Conservation (phyloP, 306 rosid genomes). For the Castanea crenata region DNA sequence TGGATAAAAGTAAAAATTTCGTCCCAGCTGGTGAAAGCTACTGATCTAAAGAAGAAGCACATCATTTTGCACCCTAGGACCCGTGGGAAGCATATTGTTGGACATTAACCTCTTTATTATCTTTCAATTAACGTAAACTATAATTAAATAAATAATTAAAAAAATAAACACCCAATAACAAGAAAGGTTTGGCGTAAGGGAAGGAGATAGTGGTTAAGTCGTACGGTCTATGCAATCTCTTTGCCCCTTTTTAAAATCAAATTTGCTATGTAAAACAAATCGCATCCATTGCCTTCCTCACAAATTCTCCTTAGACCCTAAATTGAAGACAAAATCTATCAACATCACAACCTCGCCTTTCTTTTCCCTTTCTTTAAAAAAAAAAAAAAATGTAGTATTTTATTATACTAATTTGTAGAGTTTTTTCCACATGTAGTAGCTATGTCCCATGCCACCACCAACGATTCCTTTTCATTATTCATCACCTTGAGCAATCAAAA, state of each 20-base stretch:
- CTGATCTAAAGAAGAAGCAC: background rate
- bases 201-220: conserved; percentile 13
- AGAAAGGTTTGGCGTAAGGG: conserved; percentile 20
- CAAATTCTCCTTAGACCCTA: conserved; percentile 24
- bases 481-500: conserved; percentile 25
- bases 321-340: conserved; percentile 28
- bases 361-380: background rate
- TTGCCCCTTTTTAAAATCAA: background rate
- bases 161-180: background rate
- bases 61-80: background rate
- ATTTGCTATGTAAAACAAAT: conserved; percentile 12
- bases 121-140: background rate
- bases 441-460: conserved; percentile 19
- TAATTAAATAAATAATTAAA: background rate
- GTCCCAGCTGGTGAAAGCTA: background rate
- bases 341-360: conserved; percentile 21
- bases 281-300: conserved; percentile 24
- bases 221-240: conserved; percentile 9
- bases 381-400: background rate
- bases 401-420: background rate
- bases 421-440: conserved; percentile 2
- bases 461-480: conserved; percentile 28
- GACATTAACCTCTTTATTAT: background rate
- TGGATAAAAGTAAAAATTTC: too few relatives aligned
- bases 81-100: conserved; percentile 9